Conservation (phyloP, 257 asterid genomes). For the Scutellaria galericulata region DNA sequence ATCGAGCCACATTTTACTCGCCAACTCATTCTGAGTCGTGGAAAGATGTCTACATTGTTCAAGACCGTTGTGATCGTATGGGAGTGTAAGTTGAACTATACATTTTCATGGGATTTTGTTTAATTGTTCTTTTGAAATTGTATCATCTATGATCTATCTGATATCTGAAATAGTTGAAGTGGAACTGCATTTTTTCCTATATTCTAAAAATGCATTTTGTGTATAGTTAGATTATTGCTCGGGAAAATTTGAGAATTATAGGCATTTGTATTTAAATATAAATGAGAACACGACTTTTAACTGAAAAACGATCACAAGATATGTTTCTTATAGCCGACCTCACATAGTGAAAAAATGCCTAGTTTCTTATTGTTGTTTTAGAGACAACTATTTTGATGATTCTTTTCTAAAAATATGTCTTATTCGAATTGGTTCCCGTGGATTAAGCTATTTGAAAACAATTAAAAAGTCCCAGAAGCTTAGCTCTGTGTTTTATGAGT, state of each 20-base stretch:
- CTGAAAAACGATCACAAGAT: too few species aligned
- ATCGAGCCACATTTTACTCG: slow-evolving; percentile 59
- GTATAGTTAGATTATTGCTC: not conserved
- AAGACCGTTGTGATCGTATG: slow-evolving; percentile 77
- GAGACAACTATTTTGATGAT: too few species aligned
- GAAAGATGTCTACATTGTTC: slow-evolving; percentile 75
- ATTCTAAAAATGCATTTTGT: not conserved
- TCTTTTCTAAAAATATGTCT: not conserved
- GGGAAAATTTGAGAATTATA: too few species aligned
- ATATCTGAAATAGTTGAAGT: not conserved
- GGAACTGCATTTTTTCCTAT: not conserved
- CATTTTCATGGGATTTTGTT: not conserved
- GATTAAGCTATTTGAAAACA: not conserved
- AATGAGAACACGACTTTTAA: too few species aligned
- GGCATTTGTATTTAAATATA: too few species aligned
- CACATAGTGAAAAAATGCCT: too few species aligned
- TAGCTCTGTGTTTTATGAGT: too few species aligned
- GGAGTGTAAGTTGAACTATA: slow-evolving; percentile 62
- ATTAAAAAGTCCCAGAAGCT: too few species aligned
- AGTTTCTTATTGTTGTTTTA: too few species aligned
- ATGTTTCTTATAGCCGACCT: too few species aligned
- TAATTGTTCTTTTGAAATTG: not conserved
- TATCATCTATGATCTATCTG: not conserved
- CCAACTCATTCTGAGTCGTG: slow-evolving; percentile 63
- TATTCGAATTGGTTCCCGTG: not conserved